Evolutionary conservation across 1,139 yeast genomes (phyloP), one percentile per base, ranked within the genome.

Genomic region (Scheffersomyces cryptocercus): DNA sequence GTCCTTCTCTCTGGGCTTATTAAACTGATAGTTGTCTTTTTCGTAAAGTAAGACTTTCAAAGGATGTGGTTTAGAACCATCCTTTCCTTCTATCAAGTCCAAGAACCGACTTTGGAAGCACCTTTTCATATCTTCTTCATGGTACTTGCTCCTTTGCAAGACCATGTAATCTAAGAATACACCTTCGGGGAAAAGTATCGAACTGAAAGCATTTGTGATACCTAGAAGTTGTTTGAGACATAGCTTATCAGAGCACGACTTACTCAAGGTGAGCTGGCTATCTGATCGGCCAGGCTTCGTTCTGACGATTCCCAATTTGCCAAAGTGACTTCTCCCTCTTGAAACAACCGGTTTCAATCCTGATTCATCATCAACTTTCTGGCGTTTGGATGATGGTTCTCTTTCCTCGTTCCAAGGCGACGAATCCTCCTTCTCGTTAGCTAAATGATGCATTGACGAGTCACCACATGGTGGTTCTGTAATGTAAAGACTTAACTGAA

Each of bases 381-480:
- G 13, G 42, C 38, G 20, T 16, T 16, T 16, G 20, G 20, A 16
- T 16, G 20, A 16, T 16, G 6, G 26, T 45, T 44, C 36, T 39
- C 41, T 13, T 24, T 41, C 36, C 38, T 51, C 39, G 35, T 31
- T 28, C 50, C 53, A 46, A 28, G 52, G 48, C 36, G 41, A 52
- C 46, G 52, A 42, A 10, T 52, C 49, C 8, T 34, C 41, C 35
- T 36, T 44, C 34, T 41, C 51, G 31, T 37, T 42, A 35, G 46
- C 42, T n/a, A 53, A 36, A 35, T 53, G 51, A 30, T 61, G 37
- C 81, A 89, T 78, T 7, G 95, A 85, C 0, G 89, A 84, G 60
- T 91, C 98, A 1, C 99, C 99, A 68, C 99, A 91, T 0, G 98
- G 98, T 0, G 88, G 77, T 50, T 88, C 95, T 5, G 95, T 84